Evolutionary conservation across 306 rosid genomes (phyloP), one percentile per base, ranked within the genome.

Genomic region (Erythrophleum fordii): DNA sequence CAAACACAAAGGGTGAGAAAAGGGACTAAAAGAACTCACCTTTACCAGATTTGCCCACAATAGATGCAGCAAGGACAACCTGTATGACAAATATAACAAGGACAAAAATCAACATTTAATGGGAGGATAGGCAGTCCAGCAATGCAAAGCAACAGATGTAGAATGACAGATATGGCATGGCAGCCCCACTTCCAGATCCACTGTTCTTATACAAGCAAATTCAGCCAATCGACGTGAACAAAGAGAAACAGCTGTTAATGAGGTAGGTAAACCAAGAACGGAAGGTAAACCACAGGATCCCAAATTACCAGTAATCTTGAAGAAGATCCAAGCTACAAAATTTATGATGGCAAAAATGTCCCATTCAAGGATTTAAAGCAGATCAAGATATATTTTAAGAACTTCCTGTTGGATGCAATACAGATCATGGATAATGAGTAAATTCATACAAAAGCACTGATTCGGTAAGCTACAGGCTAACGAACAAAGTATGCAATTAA

Each of bases 31-130:
- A 45, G 73, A 80, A 81, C 94, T 87, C 76, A 93, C 99, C 97
- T 89, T 95, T 95, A 18, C 97, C 99, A 80, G 99, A 91, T 93
- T 95, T 95, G 89, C 92, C 73, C 68, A 95, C 77, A 53, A 91
- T 82, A 20, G 99, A 93, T 81, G 97, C 97, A 23, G 94, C 99
- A 69, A 95, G 97, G 77, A 95, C 97, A 73, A 95, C 99, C 99
- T 95, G 85, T 14, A 73, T 48, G 17, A 82, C 48, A 84, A 65
- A 79, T 39, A 49, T 20, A 83, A 52, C 20, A 17, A 34, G 35
- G 14, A 31, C 53, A 69, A 79, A 44, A 65, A 79, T 35, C 64
- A 49, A 78, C 31, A 79, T 29, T 70, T 73, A 25, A 14, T 0
- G 73, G 17, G 53, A n/a, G 51, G 16, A 37, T 18, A 16, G 49